Base-by-base conservation (phyloP, 116 monocot genomes). In the Trichopus zeylanicus region DNA sequence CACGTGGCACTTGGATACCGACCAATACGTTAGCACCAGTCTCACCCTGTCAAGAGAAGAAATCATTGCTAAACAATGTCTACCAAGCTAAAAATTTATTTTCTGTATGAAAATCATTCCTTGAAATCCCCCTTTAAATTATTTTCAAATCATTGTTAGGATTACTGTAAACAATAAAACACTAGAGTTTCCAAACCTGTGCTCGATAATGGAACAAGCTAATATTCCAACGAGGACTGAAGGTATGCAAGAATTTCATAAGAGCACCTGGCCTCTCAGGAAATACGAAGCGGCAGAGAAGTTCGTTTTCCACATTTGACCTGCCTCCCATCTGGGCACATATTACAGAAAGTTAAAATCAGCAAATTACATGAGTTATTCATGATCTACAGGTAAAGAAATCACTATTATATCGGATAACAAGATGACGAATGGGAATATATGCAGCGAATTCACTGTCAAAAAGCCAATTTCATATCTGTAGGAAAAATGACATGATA, bases 171-270 rank as follows among this genome's bases (percentile, higher is more conserved):
- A 56, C 6, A 21, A 20, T 46, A 5, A 59, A 49, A 16, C 2
- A 28, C 2, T 12, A 26, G 26, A 60, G 22, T 30, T 30, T 0
- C 33, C 6, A 26, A 23, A 93, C 97, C 97, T 97, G 91, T 12
- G 97, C 73, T 67, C 97, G 81, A 53, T 97, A 97, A 75, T 97
- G 91, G 61, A 97, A 97, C 29, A 97, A 61, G 55, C 79, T 91
- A 68, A 97, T 97, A 61, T 97, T 91, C 97, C 97, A 97, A 35
- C 87, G 68, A 6, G 97, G 97, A 55, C 91, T 97, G 48, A 97
- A 97, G 21, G 84, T 61, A 73, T 91, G 82, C 77, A 97, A 75
- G 66, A 97, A 97, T 62, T 91, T 84, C 81, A 84, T 78, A 42
- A 97, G 70, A 73, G 91, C 77, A 66, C 91, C 97, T 24, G 91